A percentile compares a stretch with the other conserved stretches of the same genome.
Evolutionary conservation across 2,329 filamentous ascomycete genomes (phyloP).

Genomic region (Aspergillus sergii): DNA sequence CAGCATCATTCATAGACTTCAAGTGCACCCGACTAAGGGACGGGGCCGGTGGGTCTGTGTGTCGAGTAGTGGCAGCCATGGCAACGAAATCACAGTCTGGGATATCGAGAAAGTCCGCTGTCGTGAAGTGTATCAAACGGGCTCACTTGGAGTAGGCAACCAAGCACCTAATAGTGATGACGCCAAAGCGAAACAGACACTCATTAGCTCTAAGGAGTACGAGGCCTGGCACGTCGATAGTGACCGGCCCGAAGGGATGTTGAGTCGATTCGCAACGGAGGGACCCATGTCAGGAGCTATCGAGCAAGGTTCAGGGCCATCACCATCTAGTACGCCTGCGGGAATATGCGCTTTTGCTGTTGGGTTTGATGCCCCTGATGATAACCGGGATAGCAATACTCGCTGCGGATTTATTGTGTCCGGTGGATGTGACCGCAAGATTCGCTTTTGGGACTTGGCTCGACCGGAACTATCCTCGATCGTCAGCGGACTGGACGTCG

Average conservation of each 20-base stretch:
- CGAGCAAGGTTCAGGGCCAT: constrained; percentile 49
- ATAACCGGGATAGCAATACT: constrained; percentile 56
- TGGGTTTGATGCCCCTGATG: constrained; percentile 70
- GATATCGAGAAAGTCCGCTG: constrained; percentile 89
- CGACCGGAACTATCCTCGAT: constrained; percentile 76
- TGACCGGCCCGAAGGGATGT: constrained; percentile 82
- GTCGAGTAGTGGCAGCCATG: constrained; percentile 80
- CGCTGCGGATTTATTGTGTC: constrained; percentile 84
- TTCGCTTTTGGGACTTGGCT: constrained; percentile 90
- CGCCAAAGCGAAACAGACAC: constrained; percentile 18
- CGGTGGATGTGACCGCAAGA: constrained; percentile 83
- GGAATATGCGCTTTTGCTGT: constrained; percentile 76
- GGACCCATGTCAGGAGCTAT: constrained; percentile 54
- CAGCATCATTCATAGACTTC: constrained; percentile 75
- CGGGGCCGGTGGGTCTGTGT: constrained; percentile 85
- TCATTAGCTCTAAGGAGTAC: constrained; percentile 60
- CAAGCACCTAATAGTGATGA: constrained; percentile 45
- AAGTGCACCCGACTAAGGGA: constrained; percentile 75
- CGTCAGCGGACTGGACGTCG: constrained; percentile 73
- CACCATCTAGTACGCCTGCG: constrained; percentile 19
- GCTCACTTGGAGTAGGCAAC: constrained; percentile 34
- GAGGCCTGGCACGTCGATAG: constrained; percentile 89
- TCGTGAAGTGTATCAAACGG: constrained; percentile 78
- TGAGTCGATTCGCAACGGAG: constrained; percentile 73
- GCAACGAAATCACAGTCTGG: constrained; percentile 87